Conservation (phyloP, 2,329 filamentous ascomycete genomes). For the Colletotrichum lini region DNA sequence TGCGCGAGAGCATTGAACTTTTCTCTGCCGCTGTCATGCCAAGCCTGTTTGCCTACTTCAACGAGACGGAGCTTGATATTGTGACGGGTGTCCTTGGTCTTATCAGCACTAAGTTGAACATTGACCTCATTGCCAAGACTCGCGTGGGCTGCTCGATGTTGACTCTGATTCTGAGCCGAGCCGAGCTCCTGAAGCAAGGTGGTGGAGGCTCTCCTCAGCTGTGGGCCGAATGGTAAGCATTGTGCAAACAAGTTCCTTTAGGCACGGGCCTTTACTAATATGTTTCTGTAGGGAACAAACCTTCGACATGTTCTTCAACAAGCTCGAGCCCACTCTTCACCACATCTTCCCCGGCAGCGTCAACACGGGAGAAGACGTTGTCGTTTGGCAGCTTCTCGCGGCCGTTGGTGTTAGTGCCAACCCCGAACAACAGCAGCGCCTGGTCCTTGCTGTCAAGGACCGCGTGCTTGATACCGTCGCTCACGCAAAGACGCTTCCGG, state of each 20-base stretch:
- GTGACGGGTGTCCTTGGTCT: conserved; percentile 91
- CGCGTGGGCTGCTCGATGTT: conserved; percentile 91
- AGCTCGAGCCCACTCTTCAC: conserved; percentile 85
- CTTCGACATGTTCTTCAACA: conserved; percentile 90
- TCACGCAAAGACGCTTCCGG: conserved; percentile 89
- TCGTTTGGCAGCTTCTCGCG: conserved; percentile 98
- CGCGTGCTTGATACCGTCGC: conserved; percentile 95
- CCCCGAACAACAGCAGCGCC: conserved; percentile 93
- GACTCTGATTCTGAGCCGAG: conserved; percentile 94
- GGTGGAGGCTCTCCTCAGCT: conserved; percentile 78
- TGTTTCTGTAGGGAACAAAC: conserved; percentile 72
- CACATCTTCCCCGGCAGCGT: conserved; percentile 94
- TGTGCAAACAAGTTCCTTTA: conserved; percentile 45
- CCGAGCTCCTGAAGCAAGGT: conserved; percentile 91
- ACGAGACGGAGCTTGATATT: conserved; percentile 90
- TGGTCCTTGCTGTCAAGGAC: conserved; percentile 97
- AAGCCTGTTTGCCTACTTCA: conserved; percentile 89
- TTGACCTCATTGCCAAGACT: conserved; percentile 87
- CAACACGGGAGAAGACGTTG: conserved; percentile 91
- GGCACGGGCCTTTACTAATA: conserved; percentile 13
- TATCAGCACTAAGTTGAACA: conserved; percentile 85
- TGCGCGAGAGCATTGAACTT: conserved; percentile 92
- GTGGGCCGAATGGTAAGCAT: conserved; percentile 81
- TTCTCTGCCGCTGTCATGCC: conserved; percentile 93
- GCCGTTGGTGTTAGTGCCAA: conserved; percentile 94